Evolutionary conservation across 306 rosid genomes (phyloP), one percentile per base, ranked within the genome.

Genomic region (Corylus heterophylla): DNA sequence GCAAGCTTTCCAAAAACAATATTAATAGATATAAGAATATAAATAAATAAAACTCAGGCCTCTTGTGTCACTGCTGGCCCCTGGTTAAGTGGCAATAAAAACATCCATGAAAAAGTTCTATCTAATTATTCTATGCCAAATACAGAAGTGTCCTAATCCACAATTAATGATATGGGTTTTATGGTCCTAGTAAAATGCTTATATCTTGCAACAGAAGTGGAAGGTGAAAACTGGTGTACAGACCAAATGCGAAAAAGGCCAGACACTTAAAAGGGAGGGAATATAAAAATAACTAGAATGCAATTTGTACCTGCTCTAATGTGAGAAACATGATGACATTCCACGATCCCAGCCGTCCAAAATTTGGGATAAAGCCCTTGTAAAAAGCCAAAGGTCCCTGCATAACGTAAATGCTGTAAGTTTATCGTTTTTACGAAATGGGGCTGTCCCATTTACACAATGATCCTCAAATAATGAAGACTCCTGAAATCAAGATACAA

Each of bases 241-340:
- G 52, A 51, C 56, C 25, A 68, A 54, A 64, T 63, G 54, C 16
- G 50, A 69, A 69, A 39, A 22, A 75, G 2, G 50, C 37, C 9
- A 73, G 80, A 61, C 31, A 10, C 37, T 31, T 50, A 47, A 48
- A 39, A 37, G 8, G 35, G 20, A 61, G 49, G 20, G 7, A 76
- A 10, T 14, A 13, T 54, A 74, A 69, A 75, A 31, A 49, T 3
- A 48, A 39, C n/a, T 16, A 61, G 16, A n/a, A 31, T 71, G 67
- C 10, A 80, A 71, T 7, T 55, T 78, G 75, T 84, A 95, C 98
- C 97, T 95, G 98, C 74, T 95, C 98, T 79, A 95, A 83, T 71
- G 98, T 92, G 79, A 95, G 87, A 79, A 95, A 95, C 98, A 95
- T 95, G 88, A 95, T 89, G 85, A 95, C 98, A 68, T 95, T 95